Evolutionary conservation across 2,329 filamentous ascomycete genomes (phyloP).

Genomic region (Colletotrichum sp.): DNA sequence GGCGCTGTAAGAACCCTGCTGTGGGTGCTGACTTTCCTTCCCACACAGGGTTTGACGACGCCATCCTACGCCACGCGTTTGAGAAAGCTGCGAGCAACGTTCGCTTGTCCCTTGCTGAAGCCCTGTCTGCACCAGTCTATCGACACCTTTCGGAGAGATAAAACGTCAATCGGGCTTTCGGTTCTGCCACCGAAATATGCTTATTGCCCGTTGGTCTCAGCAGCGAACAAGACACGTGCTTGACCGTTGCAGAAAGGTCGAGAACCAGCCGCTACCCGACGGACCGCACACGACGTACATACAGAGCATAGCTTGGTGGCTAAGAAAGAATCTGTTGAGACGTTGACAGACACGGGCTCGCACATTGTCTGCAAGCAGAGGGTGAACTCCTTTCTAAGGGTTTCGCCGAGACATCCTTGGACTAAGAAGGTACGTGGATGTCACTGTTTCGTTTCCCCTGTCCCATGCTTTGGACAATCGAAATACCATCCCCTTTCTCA

Average conservation of each 20-base stretch:
- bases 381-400: background rate
- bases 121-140: conserved; percentile 19
- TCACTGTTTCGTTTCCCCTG: background rate
- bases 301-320: background rate
- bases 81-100: conserved; percentile 8
- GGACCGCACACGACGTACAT: background rate
- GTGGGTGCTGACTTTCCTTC: background rate
- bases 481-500: background rate
- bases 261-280: background rate
- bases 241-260: conserved; percentile 7
- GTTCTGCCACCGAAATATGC: conserved; percentile 16
- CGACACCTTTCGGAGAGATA: conserved; percentile 39
- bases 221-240: conserved; percentile 1
- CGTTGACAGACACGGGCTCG: background rate
- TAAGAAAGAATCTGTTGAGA: background rate
- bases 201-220: conserved; percentile 11
- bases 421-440: background rate
- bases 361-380: background rate
- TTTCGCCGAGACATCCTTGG: background rate
- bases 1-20: background rate
- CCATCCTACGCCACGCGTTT: conserved; percentile 22
- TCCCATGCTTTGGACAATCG: background rate
- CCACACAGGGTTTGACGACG: background rate
- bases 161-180: conserved; percentile 12
- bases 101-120: background rate